phyloP scores from a whole-genome alignment of 2,329 filamentous ascomycete species.

The Aspergillus sojae region DNA sequence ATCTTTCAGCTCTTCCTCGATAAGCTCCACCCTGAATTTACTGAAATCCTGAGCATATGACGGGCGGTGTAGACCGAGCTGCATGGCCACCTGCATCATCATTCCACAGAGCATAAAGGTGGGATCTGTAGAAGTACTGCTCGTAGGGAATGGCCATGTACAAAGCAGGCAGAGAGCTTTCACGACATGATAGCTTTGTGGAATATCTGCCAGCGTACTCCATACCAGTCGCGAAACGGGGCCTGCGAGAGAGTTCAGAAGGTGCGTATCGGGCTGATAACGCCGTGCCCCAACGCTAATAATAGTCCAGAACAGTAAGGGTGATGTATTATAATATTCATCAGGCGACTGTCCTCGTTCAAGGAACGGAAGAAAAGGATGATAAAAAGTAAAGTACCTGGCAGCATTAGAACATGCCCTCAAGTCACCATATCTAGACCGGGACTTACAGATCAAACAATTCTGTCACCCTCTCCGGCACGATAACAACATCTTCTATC shows the following conservation, averaged over 20 bases:
- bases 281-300: constrained; percentile 64
- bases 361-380: constrained; percentile 66
- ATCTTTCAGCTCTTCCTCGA: constrained; percentile 65
- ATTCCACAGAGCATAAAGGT: constrained; percentile 67
- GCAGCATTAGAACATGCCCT: constrained; percentile 30
- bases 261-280: constrained; percentile 55
- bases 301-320: constrained; percentile 71
- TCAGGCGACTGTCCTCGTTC: constrained; percentile 58
- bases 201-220: constrained; percentile 62
- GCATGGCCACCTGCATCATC: constrained; percentile 71
- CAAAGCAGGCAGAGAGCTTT: constrained; percentile 66
- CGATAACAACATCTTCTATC: constrained; percentile 54
- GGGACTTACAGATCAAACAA: constrained; percentile 48
- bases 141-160: constrained; percentile 67
- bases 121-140: constrained; percentile 64
- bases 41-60: constrained; percentile 62
- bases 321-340: constrained; percentile 60
- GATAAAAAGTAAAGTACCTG: constrained; percentile 66
- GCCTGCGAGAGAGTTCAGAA: constrained; percentile 55
- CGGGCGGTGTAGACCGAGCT: constrained; percentile 66
- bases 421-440: background rate
- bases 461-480: constrained; percentile 47
- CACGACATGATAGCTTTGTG: constrained; percentile 66
- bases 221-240: constrained; percentile 63
- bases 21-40: constrained; percentile 55